phyloP scores from a whole-genome alignment of 75 land plant species.

The Sequoia sempervirens region DNA sequence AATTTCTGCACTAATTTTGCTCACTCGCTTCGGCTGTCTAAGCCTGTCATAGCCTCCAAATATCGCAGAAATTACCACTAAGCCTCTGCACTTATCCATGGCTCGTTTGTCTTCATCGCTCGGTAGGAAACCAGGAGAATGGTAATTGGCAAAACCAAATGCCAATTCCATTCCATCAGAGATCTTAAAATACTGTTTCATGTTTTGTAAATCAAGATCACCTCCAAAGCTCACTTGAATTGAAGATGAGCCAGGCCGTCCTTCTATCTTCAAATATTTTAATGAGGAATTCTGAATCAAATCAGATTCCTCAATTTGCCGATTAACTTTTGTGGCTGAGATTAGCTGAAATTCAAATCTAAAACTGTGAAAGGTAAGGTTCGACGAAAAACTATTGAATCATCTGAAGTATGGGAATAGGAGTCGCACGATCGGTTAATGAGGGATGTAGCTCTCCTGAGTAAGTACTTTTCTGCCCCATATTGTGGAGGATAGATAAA shows the following conservation, averaged over 20 bases:
- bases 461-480: conserved; percentile 1
- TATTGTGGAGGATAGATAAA: neutral
- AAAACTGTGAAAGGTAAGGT: neutral
- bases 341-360: neutral
- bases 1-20: conserved; percentile 27
- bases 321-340: neutral
- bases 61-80: conserved; percentile 62
- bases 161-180: neutral
- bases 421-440: neutral
- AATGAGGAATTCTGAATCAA: neutral
- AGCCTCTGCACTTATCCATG: conserved; percentile 49
- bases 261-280: neutral
- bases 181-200: neutral
- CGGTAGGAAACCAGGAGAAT: neutral
- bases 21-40: conserved; percentile 56
- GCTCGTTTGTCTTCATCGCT: conserved; percentile 33
- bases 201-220: neutral
- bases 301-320: neutral
- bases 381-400: neutral
- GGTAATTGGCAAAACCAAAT: conserved; percentile 1
- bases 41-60: conserved; percentile 64
- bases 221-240: neutral
- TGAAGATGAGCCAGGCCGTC: neutral
- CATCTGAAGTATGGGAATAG: neutral
- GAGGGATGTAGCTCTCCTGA: neutral